Evolutionary conservation across 257 asterid species (phyloP).

Genomic region (Mentha longifolia): DNA sequence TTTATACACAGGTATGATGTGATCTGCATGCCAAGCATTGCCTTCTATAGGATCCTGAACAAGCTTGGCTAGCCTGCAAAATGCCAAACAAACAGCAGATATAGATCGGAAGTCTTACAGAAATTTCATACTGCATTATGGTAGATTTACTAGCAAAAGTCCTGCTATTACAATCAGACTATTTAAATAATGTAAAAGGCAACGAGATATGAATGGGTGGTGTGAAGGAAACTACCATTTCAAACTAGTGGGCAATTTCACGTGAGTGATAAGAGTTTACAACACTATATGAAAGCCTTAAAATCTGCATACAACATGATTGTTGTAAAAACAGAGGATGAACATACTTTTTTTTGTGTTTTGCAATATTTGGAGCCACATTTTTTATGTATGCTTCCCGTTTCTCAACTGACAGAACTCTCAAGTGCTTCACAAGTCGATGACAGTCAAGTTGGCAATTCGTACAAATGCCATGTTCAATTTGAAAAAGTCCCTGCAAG

Average conservation of each 20-base stretch:
- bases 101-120: neutral
- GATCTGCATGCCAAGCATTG: slow-evolving; percentile 99
- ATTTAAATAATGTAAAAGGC: neutral
- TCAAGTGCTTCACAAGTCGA: slow-evolving; percentile 73
- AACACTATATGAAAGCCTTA: slow-evolving; percentile 10
- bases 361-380: slow-evolving; percentile 76
- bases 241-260: neutral
- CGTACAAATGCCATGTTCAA: slow-evolving; percentile 85
- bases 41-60: slow-evolving; percentile 80
- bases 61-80: slow-evolving; percentile 73
- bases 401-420: slow-evolving; percentile 64
- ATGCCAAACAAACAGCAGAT: slow-evolving; percentile 29
- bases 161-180: neutral
- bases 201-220: neutral
- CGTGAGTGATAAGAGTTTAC: slow-evolving; percentile 3
- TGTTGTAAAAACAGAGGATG: slow-evolving; percentile 7
- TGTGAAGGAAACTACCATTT: slow-evolving; percentile 11
- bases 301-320: slow-evolving; percentile 8
- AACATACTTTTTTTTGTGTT: slow-evolving; percentile 65
- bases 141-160: slow-evolving; percentile 1
- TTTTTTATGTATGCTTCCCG: slow-evolving; percentile 62
- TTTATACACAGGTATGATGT: slow-evolving; percentile 79
- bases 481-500: slow-evolving; percentile 79
- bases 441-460: slow-evolving; percentile 80
- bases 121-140: neutral